Base-by-base conservation (phyloP, 352 stramenopile genomes). In the Phytophthora uliginosa region DNA sequence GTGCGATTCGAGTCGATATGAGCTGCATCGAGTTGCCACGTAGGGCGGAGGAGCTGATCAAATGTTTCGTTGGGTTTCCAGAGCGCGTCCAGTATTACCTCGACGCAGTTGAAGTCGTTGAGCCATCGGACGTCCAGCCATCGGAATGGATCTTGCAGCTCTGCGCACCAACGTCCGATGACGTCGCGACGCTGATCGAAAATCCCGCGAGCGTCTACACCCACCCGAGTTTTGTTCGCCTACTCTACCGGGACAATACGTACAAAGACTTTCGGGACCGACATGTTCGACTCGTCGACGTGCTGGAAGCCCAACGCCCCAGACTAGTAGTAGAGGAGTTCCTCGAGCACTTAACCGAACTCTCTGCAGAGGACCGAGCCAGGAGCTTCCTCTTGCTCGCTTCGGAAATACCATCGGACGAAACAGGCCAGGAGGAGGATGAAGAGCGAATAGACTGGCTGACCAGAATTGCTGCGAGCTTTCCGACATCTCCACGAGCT, bases 291-390 rank as follows among this genome's bases (percentile, higher is more conserved):
- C 51, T 75, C 7, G 61, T 64, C 6, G 58, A 74, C 3, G 59
- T 48, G n/a, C 20, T 78, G 40, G 57, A 69, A 45, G 8, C 7
- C 12, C 42, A 58, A 17, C 60, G 40, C 5, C 17, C 68, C n/a
- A 31, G 15, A 55, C 26, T 7, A 0, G 33, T 77, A 13, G 10
- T 78, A 10, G 15, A 56, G 7, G 33, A 76, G 18, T 38, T 83
- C 15, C 58, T 80, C 33, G 31, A 68, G 7, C 31, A 73, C 18
- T 17, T 74, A 7, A 10, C 68, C 48, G 59, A 70, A 3, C 26
- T 80, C 3, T 45, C 76, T 33, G 53, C 42, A 7, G 68, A 74
- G 54, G 76, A 83, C 31, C 76, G 60, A 31, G 76, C 61, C 1
- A 45, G 31, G 13, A 78, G 76, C 45, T 78, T 74, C 50, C 31